Evolutionary conservation across 2,329 filamentous ascomycete species (phyloP).

Genomic region (Knufia petricola): DNA sequence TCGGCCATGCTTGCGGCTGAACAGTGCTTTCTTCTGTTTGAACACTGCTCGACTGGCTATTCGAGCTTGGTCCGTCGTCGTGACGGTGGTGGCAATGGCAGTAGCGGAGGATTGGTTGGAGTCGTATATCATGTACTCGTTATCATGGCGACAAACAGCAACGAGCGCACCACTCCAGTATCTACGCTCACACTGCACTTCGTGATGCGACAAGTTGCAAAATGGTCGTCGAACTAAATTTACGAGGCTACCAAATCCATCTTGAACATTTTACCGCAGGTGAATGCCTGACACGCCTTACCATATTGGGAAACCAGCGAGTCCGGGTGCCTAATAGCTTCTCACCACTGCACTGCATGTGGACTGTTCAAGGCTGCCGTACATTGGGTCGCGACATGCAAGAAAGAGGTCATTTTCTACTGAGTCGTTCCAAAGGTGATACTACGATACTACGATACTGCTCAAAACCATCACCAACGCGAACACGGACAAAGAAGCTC

Average conservation of each 20-base stretch:
- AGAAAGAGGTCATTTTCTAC: too few species aligned
- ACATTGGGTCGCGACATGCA: too few species aligned
- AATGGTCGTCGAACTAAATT: not conserved
- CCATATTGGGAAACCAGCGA: too few species aligned
- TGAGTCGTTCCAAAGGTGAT: too few species aligned
- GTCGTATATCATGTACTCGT: not conserved
- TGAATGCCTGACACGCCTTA: too few species aligned
- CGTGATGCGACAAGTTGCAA: not conserved
- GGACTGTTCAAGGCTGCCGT: too few species aligned
- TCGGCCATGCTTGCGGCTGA: conserved; percentile 53
- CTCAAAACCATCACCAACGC: too few species aligned
- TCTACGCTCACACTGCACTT: not conserved
- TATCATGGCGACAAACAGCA: not conserved
- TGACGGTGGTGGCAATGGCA: too few species aligned
- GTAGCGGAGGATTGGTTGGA: not conserved
- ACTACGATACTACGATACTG: too few species aligned
- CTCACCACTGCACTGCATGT: too few species aligned
- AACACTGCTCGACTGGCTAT: not conserved
- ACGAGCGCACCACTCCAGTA: not conserved
- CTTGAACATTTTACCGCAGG: not conserved
- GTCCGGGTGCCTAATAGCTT: not conserved
- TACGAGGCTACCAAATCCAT: not conserved
- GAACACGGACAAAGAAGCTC: too few species aligned
- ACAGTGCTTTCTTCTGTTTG: not conserved
- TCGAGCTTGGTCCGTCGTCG: not conserved